Base-by-base conservation (phyloP, 257 asterid genomes). In the Eucommia ulmoides region DNA sequence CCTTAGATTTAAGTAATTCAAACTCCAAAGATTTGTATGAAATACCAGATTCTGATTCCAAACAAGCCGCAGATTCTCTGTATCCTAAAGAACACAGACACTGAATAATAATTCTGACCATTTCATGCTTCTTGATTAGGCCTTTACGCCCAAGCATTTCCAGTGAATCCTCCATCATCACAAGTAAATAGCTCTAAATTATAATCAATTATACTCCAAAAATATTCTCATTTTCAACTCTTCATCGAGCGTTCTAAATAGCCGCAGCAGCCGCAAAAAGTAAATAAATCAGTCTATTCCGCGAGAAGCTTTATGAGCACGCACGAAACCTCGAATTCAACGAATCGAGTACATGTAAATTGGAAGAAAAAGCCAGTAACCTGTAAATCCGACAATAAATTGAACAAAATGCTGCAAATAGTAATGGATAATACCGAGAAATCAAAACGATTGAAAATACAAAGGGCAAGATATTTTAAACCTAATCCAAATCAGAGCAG, bases 1-100 rank as follows among this genome's bases (percentile, higher is more conserved):
- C 60, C 10, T 59, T 56, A 22, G 81, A 69, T 67, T 85, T 82
- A 0, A 89, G 70, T 9, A 59, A 57, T 46, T 73, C 79, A 10
- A 82, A 67, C 24, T 78, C 85, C 0, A 49, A 52, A 16, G 91
- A 78, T 56, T 77, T 85, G 49, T 63, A 65, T 19, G 62, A 33
- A 71, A 89, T 68, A 52, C 85, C 69, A 33, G 98, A 80, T 65
- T 89, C 98, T 15, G 74, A 64, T 79, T 89, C 94, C 74, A 89
- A 71, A 62, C 75, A 75, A 35, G 72, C 65, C 0, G 92, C 96
- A n/a, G 96, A 67, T 20, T 71, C 72, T 41, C 51, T 56, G 54
- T 82, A 89, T 14, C 98, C 98, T 62, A 89, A 65, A 3, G 93
- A 72, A 61, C 69, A 60, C 44, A 89, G 66, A 60, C 85, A 78